Base-by-base conservation (phyloP, 2,329 filamentous ascomycete species). In the Fusarium humuli region DNA sequence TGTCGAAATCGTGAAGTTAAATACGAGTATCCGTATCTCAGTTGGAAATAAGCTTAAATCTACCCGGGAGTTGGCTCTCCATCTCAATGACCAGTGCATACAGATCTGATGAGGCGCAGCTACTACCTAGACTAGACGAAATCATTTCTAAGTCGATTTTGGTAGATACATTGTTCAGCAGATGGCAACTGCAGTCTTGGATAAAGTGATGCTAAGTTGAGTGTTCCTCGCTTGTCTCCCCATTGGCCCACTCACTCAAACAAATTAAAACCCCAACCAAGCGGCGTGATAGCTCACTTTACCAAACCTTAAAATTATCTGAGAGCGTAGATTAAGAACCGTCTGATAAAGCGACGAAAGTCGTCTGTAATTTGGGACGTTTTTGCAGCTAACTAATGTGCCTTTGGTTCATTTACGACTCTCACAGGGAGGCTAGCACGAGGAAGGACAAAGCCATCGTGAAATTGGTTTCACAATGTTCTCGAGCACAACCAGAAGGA, bases 361-460 rank as follows among this genome's bases (percentile, higher is more conserved):
- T 23, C 14, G 4, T 25, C 47, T 3, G 34, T n/a, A 6, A 34
- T 23, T 7, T n/a, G 14, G 11, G 23, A 22, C 6, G 9, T 9
- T 16, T 32, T 48, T 14, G 4, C 8, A 1, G 5, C 6, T 9
- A 6, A n/a, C 18, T 27, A 6, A 8, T 25, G 7, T 13, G 22
- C 29, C 32, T n/a, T 25, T 30, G 12, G 14, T 14, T 8, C 6
- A 9, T 12, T 16, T 9, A 14, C 7, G n/a, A 12, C 22, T 27
- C 9, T 1, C 2, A n/a, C 6, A 2, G 3, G 0, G 2, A 13
- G 0, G 2, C 6, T n/a, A 37, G 18, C 18, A 4, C 34, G 1
- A 12, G 3, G 5, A n/a, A n/a, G 18, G 34, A 11, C 34, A 37
- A n/a, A 37, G 34, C 34, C 1, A 37, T 12, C 18, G 10, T 37